A percentile compares a stretch with the other conserved stretches of the same genome.
These are phyloP conservation scores for Boletus rubroflammeus DNA, from an alignment of 768 basidiomycete genomes.

Conservation along the genomic window DNA sequence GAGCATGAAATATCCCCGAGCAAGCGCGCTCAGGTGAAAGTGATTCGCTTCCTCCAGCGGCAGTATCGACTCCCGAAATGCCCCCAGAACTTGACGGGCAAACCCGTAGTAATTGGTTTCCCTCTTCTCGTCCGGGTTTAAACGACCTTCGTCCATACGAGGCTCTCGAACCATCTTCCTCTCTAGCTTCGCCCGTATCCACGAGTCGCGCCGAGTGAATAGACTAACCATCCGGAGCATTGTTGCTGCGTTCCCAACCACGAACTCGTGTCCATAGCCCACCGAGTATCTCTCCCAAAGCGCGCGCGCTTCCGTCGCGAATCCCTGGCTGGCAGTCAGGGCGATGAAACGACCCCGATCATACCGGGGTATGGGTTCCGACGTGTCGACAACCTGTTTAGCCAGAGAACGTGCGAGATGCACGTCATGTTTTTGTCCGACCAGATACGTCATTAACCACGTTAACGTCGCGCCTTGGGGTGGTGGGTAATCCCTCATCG, in stretches of 20 bases:
- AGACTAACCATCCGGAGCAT: constrained; percentile 45
- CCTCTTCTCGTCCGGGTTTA: background rate
- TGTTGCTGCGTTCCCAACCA: constrained; percentile 43
- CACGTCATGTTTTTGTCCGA: constrained; percentile 34
- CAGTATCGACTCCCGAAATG: constrained; percentile 41
- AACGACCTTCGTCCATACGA: background rate
- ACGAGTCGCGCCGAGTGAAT: constrained; percentile 29
- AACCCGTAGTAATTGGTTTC: constrained; percentile 33
- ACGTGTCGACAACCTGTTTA: constrained; percentile 42
- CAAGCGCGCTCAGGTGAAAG: constrained; percentile 53
- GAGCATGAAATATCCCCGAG: constrained; percentile 58
- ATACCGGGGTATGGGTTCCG: constrained; percentile 40
- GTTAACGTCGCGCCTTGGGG: constrained; percentile 45
- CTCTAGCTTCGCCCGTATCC: constrained; percentile 16
- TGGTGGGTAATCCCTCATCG: constrained; percentile 42
- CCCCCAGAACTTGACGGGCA: constrained; percentile 41
- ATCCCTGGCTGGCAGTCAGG: constrained; percentile 43
- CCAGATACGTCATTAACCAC: constrained; percentile 53
- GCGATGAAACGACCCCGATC: constrained; percentile 51
- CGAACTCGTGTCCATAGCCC: constrained; percentile 38
- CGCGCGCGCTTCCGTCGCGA: constrained; percentile 43
- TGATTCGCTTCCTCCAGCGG: constrained; percentile 49
- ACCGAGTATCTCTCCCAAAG: constrained; percentile 57
- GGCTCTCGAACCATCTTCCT: background rate
- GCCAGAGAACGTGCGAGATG: constrained; percentile 50